These are phyloP conservation scores for Tylopilus vinaceipallidus DNA, from an alignment of 768 basidiomycete species.

Conservation along the genomic window DNA sequence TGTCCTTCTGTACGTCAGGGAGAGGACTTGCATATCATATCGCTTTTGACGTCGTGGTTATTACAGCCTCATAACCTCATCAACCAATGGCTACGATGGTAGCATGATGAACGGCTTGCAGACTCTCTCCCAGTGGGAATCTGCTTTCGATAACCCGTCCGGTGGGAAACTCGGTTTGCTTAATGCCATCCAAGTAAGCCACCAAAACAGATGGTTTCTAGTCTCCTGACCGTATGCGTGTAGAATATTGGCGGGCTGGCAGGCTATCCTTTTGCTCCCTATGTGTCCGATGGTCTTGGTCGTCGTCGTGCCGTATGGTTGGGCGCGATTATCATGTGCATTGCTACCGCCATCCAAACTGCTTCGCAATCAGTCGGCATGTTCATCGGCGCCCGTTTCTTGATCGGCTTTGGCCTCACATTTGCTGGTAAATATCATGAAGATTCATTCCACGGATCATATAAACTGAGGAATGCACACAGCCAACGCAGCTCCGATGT, in stretches of 20 bases:
- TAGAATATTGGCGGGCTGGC: conserved; percentile 71
- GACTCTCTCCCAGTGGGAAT: conserved; percentile 59
- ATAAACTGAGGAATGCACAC: conserved; percentile 8
- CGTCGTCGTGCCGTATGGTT: conserved; percentile 64
- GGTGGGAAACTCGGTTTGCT: conserved; percentile 62
- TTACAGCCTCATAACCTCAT: conserved; percentile 66
- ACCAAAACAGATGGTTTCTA: background rate
- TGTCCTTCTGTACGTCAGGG: conserved; percentile 50
- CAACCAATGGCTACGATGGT: conserved; percentile 74
- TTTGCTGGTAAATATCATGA: conserved; percentile 49
- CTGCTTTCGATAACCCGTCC: conserved; percentile 57
- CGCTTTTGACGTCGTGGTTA: background rate
- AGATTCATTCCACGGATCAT: background rate
- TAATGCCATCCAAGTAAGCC: conserved; percentile 66
- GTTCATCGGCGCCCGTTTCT: conserved; percentile 81
- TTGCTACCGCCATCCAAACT: conserved; percentile 66
- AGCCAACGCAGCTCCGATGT: conserved; percentile 75
- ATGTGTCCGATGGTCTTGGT: conserved; percentile 69
- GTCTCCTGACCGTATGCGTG: background rate
- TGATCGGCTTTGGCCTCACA: conserved; percentile 75
- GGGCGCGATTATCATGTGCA: conserved; percentile 69
- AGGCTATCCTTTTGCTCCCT: conserved; percentile 69
- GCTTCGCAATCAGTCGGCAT: conserved; percentile 70
- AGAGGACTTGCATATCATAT: background rate
- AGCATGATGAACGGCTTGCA: conserved; percentile 83